Evolutionary conservation across 2,329 filamentous ascomycete species (phyloP).

Genomic region (Colletotrichum nymphaeae): DNA sequence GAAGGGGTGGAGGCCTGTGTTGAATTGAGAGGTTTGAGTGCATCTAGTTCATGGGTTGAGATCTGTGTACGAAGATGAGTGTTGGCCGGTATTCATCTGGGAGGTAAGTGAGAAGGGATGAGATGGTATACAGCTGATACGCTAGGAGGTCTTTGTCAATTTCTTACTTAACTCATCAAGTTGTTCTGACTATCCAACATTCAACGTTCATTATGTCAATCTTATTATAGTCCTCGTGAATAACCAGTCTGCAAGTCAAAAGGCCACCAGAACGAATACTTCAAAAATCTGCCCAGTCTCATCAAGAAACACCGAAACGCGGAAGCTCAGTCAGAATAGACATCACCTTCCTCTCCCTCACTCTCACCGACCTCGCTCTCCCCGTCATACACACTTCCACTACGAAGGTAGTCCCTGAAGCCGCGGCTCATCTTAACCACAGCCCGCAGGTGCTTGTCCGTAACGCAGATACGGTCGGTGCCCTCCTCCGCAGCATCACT

Average conservation of each 20-base stretch:
- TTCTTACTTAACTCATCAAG: neutral
- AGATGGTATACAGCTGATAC: no score
- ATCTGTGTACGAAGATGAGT: no score
- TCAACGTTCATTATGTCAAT: neutral
- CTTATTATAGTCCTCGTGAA: neutral
- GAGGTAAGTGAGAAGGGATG: no score
- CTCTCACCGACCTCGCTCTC: constrained; percentile 32
- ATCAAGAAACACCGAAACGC: neutral
- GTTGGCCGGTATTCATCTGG: no score
- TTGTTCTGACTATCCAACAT: neutral
- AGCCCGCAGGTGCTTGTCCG: constrained; percentile 39
- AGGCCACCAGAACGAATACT: neutral
- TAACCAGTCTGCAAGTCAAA: neutral
- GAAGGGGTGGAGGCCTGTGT: constrained; percentile 67
- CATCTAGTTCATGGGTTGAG: no score
- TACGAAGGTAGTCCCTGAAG: constrained; percentile 44
- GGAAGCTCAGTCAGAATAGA: constrained; percentile 13
- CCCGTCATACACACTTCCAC: constrained; percentile 23
- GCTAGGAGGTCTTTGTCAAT: neutral
- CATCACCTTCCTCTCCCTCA: constrained; percentile 30
- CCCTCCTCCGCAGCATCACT: constrained; percentile 37
- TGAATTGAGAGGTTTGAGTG: constrained; percentile 44
- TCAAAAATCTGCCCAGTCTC: neutral
- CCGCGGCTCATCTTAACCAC: constrained; percentile 39
- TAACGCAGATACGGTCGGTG: constrained; percentile 34